A percentile compares a stretch with the other conserved stretches of the same genome.
Evolutionary conservation across 177 flowering plant genomes (phyloP).

Genomic region (Vitis hybrid): DNA sequence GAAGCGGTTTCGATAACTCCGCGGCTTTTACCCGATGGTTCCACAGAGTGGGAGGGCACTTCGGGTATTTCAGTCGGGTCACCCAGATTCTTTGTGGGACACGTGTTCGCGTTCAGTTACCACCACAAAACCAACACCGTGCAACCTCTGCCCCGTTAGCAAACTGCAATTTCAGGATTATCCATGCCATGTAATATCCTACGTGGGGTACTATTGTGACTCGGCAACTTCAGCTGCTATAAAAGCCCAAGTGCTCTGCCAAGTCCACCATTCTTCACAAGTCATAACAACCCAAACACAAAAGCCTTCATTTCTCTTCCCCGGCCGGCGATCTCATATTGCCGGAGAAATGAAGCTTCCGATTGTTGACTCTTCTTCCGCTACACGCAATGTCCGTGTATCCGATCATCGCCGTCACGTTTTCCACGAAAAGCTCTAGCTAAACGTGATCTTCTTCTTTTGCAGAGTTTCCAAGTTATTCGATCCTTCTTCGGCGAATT

Average conservation of each 20-base stretch:
- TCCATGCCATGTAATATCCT: slow-evolving; percentile 12
- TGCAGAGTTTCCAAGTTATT: slow-evolving; percentile 5
- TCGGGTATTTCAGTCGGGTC: neutral
- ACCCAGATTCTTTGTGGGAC: neutral
- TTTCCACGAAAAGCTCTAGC: slow-evolving; percentile 50
- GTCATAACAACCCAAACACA: no score
- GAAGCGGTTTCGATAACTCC: no score
- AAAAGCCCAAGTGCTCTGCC: neutral
- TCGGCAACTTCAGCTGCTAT: slow-evolving; percentile 12
- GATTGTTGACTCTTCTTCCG: neutral
- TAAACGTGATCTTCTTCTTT: neutral
- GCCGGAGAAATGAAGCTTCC: slow-evolving; percentile 12
- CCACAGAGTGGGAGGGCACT: neutral
- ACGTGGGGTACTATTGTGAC: slow-evolving; percentile 18
- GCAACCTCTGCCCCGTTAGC: neutral
- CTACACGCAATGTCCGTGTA: slow-evolving; percentile 25
- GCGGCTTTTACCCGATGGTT: no score
- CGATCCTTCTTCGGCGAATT: slow-evolving; percentile 5
- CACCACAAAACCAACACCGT: neutral
- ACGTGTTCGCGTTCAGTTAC: neutral
- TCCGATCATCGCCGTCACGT: slow-evolving; percentile 59
- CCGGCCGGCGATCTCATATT: slow-evolving; percentile 20
- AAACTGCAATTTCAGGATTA: neutral
- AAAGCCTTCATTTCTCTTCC: no score
- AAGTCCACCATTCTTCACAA: no score